Conservation (phyloP, 2,329 filamentous ascomycete species). For the Xylaria hypoxylon region DNA sequence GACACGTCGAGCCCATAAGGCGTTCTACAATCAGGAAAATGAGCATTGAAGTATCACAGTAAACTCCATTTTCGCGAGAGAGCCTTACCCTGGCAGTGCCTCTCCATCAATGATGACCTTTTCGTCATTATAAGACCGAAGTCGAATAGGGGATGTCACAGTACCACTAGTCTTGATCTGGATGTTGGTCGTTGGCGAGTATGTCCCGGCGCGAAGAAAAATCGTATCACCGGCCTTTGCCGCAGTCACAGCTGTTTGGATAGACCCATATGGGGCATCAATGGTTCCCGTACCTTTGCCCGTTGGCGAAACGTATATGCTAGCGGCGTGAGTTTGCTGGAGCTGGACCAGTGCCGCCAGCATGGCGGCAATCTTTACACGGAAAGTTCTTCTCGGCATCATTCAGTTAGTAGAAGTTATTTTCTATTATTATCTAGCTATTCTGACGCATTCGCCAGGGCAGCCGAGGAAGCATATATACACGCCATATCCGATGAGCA, state of each 20-base stretch:
- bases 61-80: neutral
- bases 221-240: constrained; percentile 61
- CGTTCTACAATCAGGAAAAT: constrained; percentile 13
- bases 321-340: constrained; percentile 43
- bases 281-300: constrained; percentile 56
- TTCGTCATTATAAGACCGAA: constrained; percentile 57
- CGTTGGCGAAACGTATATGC: constrained; percentile 60
- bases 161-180: constrained; percentile 60
- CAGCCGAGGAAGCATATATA: constrained; percentile 21
- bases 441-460: neutral
- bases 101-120: constrained; percentile 61
- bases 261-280: constrained; percentile 57
- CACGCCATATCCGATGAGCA: neutral
- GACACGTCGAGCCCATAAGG: constrained; percentile 56
- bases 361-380: neutral
- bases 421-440: neutral
- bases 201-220: constrained; percentile 58
- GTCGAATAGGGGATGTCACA: constrained; percentile 54
- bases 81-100: constrained; percentile 46
- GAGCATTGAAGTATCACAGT: neutral
- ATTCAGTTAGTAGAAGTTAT: neutral
- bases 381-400: constrained; percentile 24
- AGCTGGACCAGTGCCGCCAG: constrained; percentile 14
- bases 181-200: constrained; percentile 60
- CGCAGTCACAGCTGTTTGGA: constrained; percentile 59